Percentiles rank a stretch among this genome's conserved stretches.
Evolutionary conservation across 1,284 basidiomycete species (phyloP).

Genomic region (Psilocybe mexicana): DNA sequence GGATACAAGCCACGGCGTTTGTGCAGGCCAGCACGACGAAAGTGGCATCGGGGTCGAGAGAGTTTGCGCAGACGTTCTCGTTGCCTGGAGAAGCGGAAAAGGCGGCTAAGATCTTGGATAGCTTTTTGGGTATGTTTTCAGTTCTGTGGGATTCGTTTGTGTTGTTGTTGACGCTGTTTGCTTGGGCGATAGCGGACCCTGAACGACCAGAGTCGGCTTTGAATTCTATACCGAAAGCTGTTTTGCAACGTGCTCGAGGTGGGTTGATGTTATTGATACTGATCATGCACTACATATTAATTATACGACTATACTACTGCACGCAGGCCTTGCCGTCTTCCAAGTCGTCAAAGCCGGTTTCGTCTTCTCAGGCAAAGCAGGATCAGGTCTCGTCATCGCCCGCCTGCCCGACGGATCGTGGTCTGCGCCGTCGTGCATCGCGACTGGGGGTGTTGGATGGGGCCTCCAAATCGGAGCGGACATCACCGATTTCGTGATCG

Average conservation of each 20-base stretch:
- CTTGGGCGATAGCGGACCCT: slow-evolving; percentile 71
- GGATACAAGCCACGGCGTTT: slow-evolving; percentile 76
- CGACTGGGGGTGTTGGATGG: slow-evolving; percentile 95
- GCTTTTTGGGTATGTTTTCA: slow-evolving; percentile 76
- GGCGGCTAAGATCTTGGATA: slow-evolving; percentile 87
- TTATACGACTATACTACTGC: not conserved
- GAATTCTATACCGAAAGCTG: slow-evolving; percentile 94
- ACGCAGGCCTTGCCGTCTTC: slow-evolving; percentile 88
- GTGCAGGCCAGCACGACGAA: slow-evolving; percentile 64
- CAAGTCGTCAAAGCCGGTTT: slow-evolving; percentile 95
- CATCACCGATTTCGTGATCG: slow-evolving; percentile 86
- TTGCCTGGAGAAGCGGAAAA: slow-evolving; percentile 89
- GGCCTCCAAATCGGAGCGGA: slow-evolving; percentile 95
- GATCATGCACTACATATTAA: not conserved
- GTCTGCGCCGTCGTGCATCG: slow-evolving; percentile 97
- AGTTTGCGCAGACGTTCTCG: slow-evolving; percentile 82
- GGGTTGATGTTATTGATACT: slow-evolving; percentile 19
- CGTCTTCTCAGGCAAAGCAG: slow-evolving; percentile 95
- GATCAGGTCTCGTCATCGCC: slow-evolving; percentile 92
- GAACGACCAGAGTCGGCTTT: slow-evolving; percentile 87
- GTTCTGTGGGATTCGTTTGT: not conserved
- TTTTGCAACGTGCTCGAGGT: slow-evolving; percentile 89
- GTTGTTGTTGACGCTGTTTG: not conserved
- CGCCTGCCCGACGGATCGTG: slow-evolving; percentile 95
- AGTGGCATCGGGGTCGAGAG: slow-evolving; percentile 69